These are phyloP conservation scores for Pelargonium cotyledonis DNA, from an alignment of 441 rosid species.

Conservation along the genomic window DNA sequence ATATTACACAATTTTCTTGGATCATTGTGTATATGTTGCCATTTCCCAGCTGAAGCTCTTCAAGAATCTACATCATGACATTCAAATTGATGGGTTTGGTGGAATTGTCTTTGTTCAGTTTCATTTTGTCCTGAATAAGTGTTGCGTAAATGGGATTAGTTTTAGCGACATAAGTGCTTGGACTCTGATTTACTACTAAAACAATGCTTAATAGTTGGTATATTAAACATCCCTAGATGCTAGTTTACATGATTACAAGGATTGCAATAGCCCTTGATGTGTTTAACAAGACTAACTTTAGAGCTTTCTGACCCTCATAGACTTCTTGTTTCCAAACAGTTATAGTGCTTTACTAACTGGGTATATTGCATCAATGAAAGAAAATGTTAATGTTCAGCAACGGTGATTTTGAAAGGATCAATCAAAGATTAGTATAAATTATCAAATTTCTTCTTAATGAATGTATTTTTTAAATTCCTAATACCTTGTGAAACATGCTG, in stretches of 20 bases:
- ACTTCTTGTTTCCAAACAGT: no score
- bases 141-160: background rate
- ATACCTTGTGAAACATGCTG: background rate
- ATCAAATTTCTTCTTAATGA: background rate
- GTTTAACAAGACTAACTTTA: background rate
- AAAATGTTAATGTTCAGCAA: background rate
- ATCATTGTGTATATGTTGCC: background rate
- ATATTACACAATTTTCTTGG: background rate
- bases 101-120: background rate
- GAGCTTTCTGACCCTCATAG: no score
- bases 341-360: background rate
- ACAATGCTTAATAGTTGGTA: background rate
- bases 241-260: background rate
- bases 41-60: background rate
- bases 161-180: background rate
- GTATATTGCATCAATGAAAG: slow-evolving; percentile 3
- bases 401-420: background rate
- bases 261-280: background rate
- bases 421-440: background rate
- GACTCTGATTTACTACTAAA: background rate
- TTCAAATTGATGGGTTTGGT: background rate
- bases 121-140: background rate
- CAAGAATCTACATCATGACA: no score
- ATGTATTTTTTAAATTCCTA: background rate
- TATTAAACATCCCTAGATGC: background rate